Base-by-base conservation (phyloP, 2,329 filamentous ascomycete genomes). In the Tolypocladium pustulatum region DNA sequence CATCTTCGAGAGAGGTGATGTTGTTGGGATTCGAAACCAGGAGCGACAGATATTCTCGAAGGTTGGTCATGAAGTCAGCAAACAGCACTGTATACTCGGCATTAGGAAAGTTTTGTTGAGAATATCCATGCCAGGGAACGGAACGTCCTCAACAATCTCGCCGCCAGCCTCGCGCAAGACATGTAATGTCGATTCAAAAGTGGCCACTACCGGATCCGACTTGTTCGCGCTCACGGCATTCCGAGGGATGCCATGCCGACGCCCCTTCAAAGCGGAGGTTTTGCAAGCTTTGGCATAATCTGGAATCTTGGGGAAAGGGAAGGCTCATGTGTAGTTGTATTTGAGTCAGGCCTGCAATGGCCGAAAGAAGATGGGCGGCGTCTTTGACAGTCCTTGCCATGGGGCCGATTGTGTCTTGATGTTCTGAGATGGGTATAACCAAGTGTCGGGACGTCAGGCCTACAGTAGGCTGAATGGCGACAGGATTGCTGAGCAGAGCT, bases 401-500 rank as follows among this genome's bases (percentile, higher is more conserved):
- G 0, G 81, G 77, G 0, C 88, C 87, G 0, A 89, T 76, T 0
- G 81, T 86, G 64, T 91, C 88, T 65, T 87, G 84, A 63, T 84
- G 80, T 37, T 79, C 70, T 2, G 79, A 82, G 4, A 90, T 83
- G 0, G 88, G 87, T 13, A 90, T 81, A 1, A 89, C 86, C 4
- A 86, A 74, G 61, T 78, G 72, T 17, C 83, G 74, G 1, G 82
- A 85, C 0, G 81, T 87, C 4, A 89, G 73, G 0, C 86, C 86
- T 1, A 88, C 82, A 0, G 84, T 86, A 1, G 86, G 84, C 66
- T 86, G 87, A 67, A 90, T 84, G 1, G 84, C 86, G 0, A 88
- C 85, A 1, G 88, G 62, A 57, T 86, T 85, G 69, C 82, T 86
- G 1, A 63, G 58, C 22, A 68, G 62, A 1, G 74, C 67, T 0